These are phyloP conservation scores for Pestalotiopsis sp. DNA, from an alignment of 2,329 filamentous ascomycete genomes.

Conservation along the genomic window DNA sequence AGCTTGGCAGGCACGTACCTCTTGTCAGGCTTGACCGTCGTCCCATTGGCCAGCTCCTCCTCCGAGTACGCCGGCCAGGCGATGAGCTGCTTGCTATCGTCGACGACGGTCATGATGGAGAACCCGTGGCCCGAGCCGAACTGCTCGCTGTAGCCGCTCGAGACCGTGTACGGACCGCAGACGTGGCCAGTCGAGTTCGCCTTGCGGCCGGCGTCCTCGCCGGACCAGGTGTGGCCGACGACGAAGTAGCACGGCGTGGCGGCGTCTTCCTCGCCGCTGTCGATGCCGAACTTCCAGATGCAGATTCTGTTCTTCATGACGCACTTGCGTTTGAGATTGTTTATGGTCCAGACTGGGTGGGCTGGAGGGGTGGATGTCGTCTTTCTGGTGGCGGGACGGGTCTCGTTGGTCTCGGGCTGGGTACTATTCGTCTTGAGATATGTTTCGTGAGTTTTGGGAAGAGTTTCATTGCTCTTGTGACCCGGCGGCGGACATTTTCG, in stretches of 20 bases:
- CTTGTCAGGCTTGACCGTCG: not conserved
- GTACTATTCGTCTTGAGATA: too few species aligned
- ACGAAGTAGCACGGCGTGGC: conserved; percentile 38
- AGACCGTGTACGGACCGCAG: not conserved
- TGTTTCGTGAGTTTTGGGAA: too few species aligned
- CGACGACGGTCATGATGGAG: not conserved
- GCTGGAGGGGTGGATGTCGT: not conserved
- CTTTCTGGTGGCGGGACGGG: not conserved
- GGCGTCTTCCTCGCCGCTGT: conserved; percentile 28
- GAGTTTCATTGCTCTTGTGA: too few species aligned
- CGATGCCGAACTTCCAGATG: conserved; percentile 42
- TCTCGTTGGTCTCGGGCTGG: not conserved
- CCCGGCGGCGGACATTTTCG: too few species aligned
- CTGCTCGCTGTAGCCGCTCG: not conserved
- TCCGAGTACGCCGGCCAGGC: not conserved
- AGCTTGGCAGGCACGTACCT: not conserved
- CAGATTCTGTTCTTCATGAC: conserved; percentile 36
- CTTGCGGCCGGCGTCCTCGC: conserved; percentile 28
- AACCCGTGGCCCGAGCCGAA: not conserved
- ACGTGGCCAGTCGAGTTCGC: conserved; percentile 35
- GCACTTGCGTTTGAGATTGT: conserved; percentile 38
- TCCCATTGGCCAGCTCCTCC: not conserved
- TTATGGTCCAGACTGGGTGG: conserved; percentile 40
- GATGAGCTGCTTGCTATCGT: not conserved
- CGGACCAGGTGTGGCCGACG: conserved; percentile 24